Evolutionary conservation across 164 flowering plant genomes (phyloP).

Genomic region (Macadamia integrifolia): DNA sequence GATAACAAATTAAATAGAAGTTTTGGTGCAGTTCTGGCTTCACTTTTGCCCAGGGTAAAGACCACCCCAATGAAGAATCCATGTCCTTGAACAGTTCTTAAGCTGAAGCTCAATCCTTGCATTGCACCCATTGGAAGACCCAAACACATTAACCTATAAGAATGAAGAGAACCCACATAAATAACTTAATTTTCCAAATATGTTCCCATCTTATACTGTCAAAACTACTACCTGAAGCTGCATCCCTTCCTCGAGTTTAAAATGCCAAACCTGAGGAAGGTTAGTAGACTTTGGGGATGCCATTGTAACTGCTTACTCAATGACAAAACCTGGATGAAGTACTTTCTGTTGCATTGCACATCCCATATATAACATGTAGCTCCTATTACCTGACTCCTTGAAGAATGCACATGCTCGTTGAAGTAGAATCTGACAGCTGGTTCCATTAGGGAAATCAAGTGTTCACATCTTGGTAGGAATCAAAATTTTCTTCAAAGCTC

Average conservation of each 20-base stretch:
- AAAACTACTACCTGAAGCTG: conserved; percentile 28
- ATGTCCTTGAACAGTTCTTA: conserved; percentile 25
- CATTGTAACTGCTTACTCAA: conserved; percentile 10
- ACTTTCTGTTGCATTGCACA: not conserved
- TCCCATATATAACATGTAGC: conserved; percentile 2
- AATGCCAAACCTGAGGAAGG: conserved; percentile 25
- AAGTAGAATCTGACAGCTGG: conserved; percentile 1
- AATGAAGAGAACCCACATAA: conserved; percentile 5
- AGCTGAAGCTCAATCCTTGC: conserved; percentile 33
- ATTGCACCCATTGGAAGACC: conserved; percentile 22
- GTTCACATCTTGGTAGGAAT: too few relatives aligned
- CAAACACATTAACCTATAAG: conserved; percentile 28
- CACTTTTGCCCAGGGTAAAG: conserved; percentile 34
- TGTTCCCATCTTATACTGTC: too few relatives aligned
- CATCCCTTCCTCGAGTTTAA: conserved; percentile 32
- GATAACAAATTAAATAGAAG: not conserved
- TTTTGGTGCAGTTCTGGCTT: not conserved
- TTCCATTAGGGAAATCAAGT: not conserved
- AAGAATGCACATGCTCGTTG: not conserved
- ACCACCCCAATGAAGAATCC: conserved; percentile 44
- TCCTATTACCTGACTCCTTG: not conserved
- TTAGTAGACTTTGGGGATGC: conserved; percentile 13
- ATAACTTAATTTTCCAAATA: conserved; percentile 1
- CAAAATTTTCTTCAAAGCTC: not conserved
- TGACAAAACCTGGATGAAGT: not conserved